Conservation (phyloP, 2,329 filamentous ascomycete genomes). For the Huntiella abstrusa region DNA sequence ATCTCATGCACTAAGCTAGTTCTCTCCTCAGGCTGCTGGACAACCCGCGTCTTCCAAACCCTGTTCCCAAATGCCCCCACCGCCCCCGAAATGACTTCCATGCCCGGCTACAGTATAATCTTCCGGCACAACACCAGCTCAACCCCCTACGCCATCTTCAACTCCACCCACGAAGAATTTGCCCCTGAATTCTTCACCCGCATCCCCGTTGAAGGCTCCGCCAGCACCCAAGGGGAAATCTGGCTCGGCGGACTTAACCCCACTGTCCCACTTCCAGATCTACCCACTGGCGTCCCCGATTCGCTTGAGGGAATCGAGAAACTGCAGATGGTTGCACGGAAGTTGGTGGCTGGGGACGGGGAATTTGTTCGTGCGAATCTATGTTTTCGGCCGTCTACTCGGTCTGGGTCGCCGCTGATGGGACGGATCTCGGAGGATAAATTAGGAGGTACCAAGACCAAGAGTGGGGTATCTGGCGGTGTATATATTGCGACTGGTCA, state of each 20-base stretch:
- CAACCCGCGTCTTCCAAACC: slow-evolving; percentile 39
- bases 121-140: slow-evolving; percentile 29
- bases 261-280: slow-evolving; percentile 22
- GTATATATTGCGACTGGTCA: slow-evolving; percentile 56
- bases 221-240: slow-evolving; percentile 31
- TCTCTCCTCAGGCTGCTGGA: slow-evolving; percentile 55
- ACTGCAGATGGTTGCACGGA: not conserved
- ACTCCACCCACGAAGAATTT: slow-evolving; percentile 36
- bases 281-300: slow-evolving; percentile 15
- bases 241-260: slow-evolving; percentile 59
- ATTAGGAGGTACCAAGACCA: not conserved
- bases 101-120: slow-evolving; percentile 57
- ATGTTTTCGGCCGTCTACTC: slow-evolving; percentile 55
- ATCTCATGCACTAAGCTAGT: slow-evolving; percentile 47
- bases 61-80: slow-evolving; percentile 47
- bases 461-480: slow-evolving; percentile 29
- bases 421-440: slow-evolving; percentile 31
- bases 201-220: slow-evolving; percentile 20
- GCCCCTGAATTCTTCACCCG: slow-evolving; percentile 55
- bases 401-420: slow-evolving; percentile 44
- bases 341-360: not conserved
- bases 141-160: slow-evolving; percentile 45
- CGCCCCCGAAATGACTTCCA: slow-evolving; percentile 25
- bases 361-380: slow-evolving; percentile 36
- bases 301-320: not conserved